Percentiles rank a stretch among this genome's conserved stretches.
These are phyloP conservation scores for Claviceps paspali DNA, from an alignment of 2,329 filamentous ascomycete species.

Conservation along the genomic window DNA sequence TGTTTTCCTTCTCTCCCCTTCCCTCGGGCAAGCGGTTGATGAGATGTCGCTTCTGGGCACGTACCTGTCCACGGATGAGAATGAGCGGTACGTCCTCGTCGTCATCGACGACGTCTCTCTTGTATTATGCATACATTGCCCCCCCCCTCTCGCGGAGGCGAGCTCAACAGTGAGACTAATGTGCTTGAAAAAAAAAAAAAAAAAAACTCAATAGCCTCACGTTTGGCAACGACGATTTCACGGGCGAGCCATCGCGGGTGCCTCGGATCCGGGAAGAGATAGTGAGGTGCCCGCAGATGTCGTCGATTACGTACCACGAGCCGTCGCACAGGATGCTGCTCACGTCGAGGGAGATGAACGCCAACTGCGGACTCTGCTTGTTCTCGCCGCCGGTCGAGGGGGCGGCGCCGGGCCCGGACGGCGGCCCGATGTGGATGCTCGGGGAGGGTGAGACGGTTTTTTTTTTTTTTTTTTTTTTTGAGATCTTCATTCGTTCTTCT, in stretches of 20 bases:
- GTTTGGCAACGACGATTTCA: constrained; percentile 3
- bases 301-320: constrained; percentile 32
- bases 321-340: constrained; percentile 26
- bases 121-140: no score
- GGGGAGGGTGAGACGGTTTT: constrained; percentile 21
- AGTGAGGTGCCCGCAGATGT: constrained; percentile 24
- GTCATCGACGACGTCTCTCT: no score
- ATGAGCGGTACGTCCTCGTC: constrained; percentile 21
- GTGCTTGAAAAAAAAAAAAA: neutral
- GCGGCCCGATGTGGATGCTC: constrained; percentile 22
- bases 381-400: constrained; percentile 21
- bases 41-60: constrained; percentile 20
- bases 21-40: constrained; percentile 24
- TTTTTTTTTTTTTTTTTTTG: no score
- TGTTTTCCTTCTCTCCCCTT: no score
- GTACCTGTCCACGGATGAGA: constrained; percentile 27
- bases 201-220: constrained; percentile 5
- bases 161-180: no score
- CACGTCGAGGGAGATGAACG: constrained; percentile 22
- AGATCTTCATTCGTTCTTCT: no score
- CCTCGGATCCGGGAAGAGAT: constrained; percentile 17
- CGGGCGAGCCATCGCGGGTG: neutral
- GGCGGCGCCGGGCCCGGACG: constrained; percentile 12
- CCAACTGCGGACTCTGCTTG: constrained; percentile 19
- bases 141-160: no score